Evolutionary conservation across 2,329 filamentous ascomycete species (phyloP), one percentile per base, ranked within the genome.

Genomic region (Colletotrichum sublineola): DNA sequence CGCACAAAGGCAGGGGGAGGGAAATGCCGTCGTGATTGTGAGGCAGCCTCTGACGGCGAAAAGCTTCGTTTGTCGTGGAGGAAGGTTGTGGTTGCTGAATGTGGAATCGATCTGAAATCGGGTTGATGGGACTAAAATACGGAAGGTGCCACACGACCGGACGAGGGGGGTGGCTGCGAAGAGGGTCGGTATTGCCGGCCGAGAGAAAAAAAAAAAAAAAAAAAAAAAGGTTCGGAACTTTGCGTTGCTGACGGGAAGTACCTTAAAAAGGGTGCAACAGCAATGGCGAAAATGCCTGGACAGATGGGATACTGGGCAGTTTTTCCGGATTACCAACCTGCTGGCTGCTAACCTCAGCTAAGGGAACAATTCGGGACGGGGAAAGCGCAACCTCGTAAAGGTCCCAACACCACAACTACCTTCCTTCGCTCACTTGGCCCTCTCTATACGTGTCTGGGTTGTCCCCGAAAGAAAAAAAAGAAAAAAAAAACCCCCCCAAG

Each of bases 71-170:
- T 50, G 65, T 70, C 68, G 73, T 68, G 63, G 62, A 69, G n/a
- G 20, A 67, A 38, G n/a, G 63, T 53, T 53, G 42, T 46, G 40
- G 57, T 42, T 63, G 61, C 42, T 52, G 65, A 60, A 65, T 68
- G 73, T 69, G 69, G 62, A 73, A 69, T 73, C 60, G 57, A 63
- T 56, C 53, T 38, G 36, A 40, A 67, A 44, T 67, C 56, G 67
- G 67, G 46, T 72, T 52, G 71, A 73, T 62, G 71, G 71, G 67
- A 61, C 71, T 73, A 73, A 71, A 73, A 71, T 58, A 71, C 38
- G 38, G 40, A 60, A 68, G 71, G 67, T 73, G 71, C 67, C 67
- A 73, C 71, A 72, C 46, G 66, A 67, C 55, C 56, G 68, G 67
- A 46, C 67, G 71, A 71, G 71, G 67, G 56, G 64, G 46, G 53